Percentiles rank a stretch among this genome's conserved stretches.
Evolutionary conservation across 805 yeast species (phyloP).

Genomic region (Hanseniaspora mollemarum): DNA sequence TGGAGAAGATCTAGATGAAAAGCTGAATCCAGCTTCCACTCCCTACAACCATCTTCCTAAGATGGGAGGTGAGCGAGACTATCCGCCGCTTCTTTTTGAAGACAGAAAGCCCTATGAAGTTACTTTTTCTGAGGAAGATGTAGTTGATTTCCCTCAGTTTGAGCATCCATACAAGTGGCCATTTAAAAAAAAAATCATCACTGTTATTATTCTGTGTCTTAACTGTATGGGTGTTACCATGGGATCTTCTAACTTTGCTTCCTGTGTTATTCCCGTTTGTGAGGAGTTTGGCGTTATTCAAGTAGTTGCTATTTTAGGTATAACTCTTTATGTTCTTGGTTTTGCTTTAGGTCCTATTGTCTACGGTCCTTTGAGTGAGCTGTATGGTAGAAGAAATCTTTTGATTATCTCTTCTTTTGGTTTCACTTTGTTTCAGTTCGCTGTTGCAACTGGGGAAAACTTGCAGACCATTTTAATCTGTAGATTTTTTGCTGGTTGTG

Average conservation of each 20-base stretch:
- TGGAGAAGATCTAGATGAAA: constrained; percentile 28
- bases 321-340: constrained; percentile 78
- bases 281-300: constrained; percentile 46
- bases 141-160: constrained; percentile 56
- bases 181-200: constrained; percentile 33
- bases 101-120: constrained; percentile 49
- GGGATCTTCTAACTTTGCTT: constrained; percentile 77
- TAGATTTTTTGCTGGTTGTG: constrained; percentile 67
- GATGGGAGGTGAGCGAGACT: constrained; percentile 60
- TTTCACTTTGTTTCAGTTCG: constrained; percentile 52
- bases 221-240: constrained; percentile 47
- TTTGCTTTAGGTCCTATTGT: constrained; percentile 86
- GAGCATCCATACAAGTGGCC: constrained; percentile 72
- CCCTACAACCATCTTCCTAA: constrained; percentile 35
- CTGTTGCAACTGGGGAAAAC: constrained; percentile 67
- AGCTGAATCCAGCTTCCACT: constrained; percentile 22
- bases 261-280: constrained; percentile 42
- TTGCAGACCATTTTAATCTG: constrained; percentile 65
- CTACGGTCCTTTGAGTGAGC: constrained; percentile 83
- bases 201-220: constrained; percentile 39
- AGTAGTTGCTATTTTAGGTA: constrained; percentile 62
- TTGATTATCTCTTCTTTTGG: constrained; percentile 47
- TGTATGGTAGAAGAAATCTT: constrained; percentile 59
- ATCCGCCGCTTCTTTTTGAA: constrained; percentile 48
- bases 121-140: constrained; percentile 42